Evolutionary conservation across 2,329 filamentous ascomycete species (phyloP).

Genomic region (Epicoccum nigrum): DNA sequence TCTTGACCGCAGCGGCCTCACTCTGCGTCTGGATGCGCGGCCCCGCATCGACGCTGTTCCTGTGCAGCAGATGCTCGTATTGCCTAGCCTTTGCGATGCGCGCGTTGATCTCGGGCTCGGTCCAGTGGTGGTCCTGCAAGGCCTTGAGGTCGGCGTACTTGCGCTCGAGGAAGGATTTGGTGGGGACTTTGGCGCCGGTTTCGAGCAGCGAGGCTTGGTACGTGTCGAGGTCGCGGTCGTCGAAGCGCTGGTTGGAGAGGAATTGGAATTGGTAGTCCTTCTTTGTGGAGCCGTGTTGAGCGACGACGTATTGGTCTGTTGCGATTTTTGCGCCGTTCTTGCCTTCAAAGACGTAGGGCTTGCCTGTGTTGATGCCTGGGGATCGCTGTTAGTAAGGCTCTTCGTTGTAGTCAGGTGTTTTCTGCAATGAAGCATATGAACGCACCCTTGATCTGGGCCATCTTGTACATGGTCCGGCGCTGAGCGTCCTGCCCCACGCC

Average conservation of each 20-base stretch:
- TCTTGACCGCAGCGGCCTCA: slow-evolving; percentile 75
- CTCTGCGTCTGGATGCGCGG: slow-evolving; percentile 60
- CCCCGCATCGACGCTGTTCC: slow-evolving; percentile 68
- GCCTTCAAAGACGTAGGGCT: slow-evolving; percentile 81
- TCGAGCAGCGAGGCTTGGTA: slow-evolving; percentile 74
- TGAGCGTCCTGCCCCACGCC: slow-evolving; percentile 79
- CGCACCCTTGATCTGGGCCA: slow-evolving; percentile 85
- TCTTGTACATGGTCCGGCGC: slow-evolving; percentile 79
- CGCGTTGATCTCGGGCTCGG: slow-evolving; percentile 78
- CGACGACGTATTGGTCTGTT: slow-evolving; percentile 83
- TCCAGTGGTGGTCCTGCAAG: slow-evolving; percentile 81
- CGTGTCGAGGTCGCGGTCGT: slow-evolving; percentile 82
- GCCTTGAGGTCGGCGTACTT: slow-evolving; percentile 83
- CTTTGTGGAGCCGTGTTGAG: slow-evolving; percentile 81
- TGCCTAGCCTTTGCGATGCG: slow-evolving; percentile 73
- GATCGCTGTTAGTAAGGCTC: slow-evolving; percentile 30
- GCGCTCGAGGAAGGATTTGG: slow-evolving; percentile 68
- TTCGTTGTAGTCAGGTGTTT: not conserved
- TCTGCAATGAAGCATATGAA: too few species aligned
- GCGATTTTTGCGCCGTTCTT: slow-evolving; percentile 76
- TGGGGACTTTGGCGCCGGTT: slow-evolving; percentile 75
- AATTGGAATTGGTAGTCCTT: slow-evolving; percentile 89
- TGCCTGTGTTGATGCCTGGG: slow-evolving; percentile 75
- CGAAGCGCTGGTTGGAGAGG: slow-evolving; percentile 83
- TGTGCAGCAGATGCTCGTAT: slow-evolving; percentile 59